phyloP scores from a whole-genome alignment of 768 basidiomycete genomes.

The Gautieria morchelliformis region DNA sequence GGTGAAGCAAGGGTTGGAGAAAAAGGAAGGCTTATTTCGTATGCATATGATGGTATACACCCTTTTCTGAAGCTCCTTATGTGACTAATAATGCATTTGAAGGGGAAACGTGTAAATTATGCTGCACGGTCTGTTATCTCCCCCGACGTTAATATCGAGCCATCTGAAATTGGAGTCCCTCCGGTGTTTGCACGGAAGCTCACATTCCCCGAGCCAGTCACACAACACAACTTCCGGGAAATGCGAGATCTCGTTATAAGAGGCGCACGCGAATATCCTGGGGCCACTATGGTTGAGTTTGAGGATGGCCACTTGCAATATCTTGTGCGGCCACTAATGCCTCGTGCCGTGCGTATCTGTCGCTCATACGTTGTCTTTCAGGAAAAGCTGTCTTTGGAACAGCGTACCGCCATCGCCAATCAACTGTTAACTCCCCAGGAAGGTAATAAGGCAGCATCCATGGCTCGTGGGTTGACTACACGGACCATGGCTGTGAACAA shows the following conservation, averaged over 20 bases:
- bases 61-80: neutral
- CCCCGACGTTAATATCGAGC: conserved; percentile 98
- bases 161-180: conserved; percentile 96
- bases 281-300: conserved; percentile 89
- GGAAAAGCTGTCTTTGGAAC: conserved; percentile 82
- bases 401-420: conserved; percentile 91
- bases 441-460: conserved; percentile 32
- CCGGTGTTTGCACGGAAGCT: conserved; percentile 95
- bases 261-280: conserved; percentile 82
- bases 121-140: conserved; percentile 99
- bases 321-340: conserved; percentile 41
- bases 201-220: conserved; percentile 97
- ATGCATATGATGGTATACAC: conserved; percentile 93
- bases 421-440: conserved; percentile 89
- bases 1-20: conserved; percentile 94
- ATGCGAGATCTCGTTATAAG: conserved; percentile 85
- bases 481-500: conserved; percentile 80
- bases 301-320: conserved; percentile 88
- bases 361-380: conserved; percentile 20
- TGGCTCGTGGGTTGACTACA: conserved; percentile 55
- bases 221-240: conserved; percentile 79
- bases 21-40: conserved; percentile 96
- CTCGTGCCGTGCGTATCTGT: conserved; percentile 1
- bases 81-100: neutral
- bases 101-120: conserved; percentile 99